Base-by-base conservation (phyloP, 371 early-diverging fungal genomes). In the Mortierella sp. region DNA sequence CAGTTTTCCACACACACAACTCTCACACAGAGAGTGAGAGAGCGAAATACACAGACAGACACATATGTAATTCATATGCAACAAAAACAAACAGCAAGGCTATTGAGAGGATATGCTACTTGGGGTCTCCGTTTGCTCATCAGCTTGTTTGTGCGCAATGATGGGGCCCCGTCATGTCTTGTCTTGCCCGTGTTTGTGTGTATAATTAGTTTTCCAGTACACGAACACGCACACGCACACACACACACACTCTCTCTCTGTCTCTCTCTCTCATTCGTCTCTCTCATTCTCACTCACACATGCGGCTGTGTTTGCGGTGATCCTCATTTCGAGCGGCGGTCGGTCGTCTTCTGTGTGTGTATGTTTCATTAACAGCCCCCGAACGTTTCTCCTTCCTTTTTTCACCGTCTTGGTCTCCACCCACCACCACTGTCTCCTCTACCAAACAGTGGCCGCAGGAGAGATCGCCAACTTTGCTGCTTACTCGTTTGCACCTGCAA, bases 401-500 rank as follows among this genome's bases (percentile, higher is more conserved):
- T 19, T 48, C 21, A 11, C 11, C 21, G 29, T 66, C 68, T 28
- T 51, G 26, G 45, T n/a, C n/a, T n/a, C n/a, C n/a, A n/a, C n/a
- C n/a, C n/a, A n/a, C n/a, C n/a, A n/a, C n/a, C n/a, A n/a, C n/a
- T n/a, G n/a, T n/a, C n/a, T n/a, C n/a, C n/a, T n/a, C n/a, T n/a
- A n/a, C 44, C 16, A 64, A 68, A 12, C 74, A 93, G 92, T 97
- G 97, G 92, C 91, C 4, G 76, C 93, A 25, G 98, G 98, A 55
- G 98, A 97, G 85, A 81, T 94, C 25, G 87, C 93, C 59, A 97
- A 97, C 85, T 96, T 97, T 86, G 90, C 92, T 9, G 97, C 96
- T 0, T 97, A 97, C 80, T 89, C 96, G 46, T 97, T 91, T 86
- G 96, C 97, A 46, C 97, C 97, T 0, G 94, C 97, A 37, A 95